Percentiles rank a stretch among this genome's conserved stretches.
Evolutionary conservation across 2,329 filamentous ascomycete species (phyloP).

Genomic region (Fusarium subglutinans): DNA sequence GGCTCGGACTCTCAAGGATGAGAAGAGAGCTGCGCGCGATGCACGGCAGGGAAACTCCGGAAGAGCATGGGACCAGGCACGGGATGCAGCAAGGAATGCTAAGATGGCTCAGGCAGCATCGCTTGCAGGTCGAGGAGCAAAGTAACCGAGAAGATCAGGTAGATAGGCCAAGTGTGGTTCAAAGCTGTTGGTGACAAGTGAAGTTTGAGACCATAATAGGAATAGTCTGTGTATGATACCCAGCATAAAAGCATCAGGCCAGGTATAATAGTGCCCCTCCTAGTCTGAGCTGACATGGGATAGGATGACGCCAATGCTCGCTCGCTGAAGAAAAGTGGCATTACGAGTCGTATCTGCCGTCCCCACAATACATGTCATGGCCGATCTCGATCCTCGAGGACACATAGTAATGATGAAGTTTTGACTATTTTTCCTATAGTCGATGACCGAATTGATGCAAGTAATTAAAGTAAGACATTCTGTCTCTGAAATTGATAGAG

Average conservation of each 20-base stretch:
- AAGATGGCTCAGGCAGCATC: conserved; percentile 64
- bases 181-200: conserved; percentile 4
- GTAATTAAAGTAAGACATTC: background rate
- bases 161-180: conserved; percentile 9
- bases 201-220: conserved; percentile 17
- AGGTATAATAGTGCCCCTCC: conserved; percentile 23
- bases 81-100: conserved; percentile 62
- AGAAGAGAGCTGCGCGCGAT: conserved; percentile 68
- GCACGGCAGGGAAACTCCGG: conserved; percentile 61
- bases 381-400: conserved; percentile 2
- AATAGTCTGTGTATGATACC: conserved; percentile 35
- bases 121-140: conserved; percentile 65
- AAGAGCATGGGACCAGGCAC: conserved; percentile 64
- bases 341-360: conserved; percentile 25
- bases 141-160: conserved; percentile 44
- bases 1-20: conserved; percentile 75
- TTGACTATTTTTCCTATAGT: background rate
- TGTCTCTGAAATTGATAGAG: background rate
- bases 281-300: conserved; percentile 3
- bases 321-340: conserved; percentile 27
- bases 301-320: conserved; percentile 21
- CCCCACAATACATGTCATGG: conserved; percentile 30
- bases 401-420: conserved; percentile 14
- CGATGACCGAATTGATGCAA: background rate
- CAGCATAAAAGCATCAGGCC: conserved; percentile 18